These are phyloP conservation scores for Diplodia seriata DNA, from an alignment of 2,329 filamentous ascomycete genomes.

Conservation along the genomic window DNA sequence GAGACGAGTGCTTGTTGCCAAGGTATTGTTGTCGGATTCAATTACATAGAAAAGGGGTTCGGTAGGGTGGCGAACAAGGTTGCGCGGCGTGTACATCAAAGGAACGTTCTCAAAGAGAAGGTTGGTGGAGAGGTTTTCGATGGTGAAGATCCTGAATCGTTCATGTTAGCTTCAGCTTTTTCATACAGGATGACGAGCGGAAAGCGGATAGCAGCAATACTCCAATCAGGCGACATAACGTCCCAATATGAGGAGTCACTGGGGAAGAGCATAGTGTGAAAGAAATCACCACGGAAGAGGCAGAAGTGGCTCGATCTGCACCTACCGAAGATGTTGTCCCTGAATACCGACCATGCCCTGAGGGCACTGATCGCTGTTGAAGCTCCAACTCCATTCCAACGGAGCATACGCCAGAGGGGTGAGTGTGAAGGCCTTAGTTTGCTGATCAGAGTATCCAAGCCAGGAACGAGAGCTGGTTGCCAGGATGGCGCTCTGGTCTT, in stretches of 20 bases:
- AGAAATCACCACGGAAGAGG: no score
- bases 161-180: neutral
- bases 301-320: conserved; percentile 42
- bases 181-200: neutral
- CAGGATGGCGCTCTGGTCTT: conserved; percentile 82
- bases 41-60: conserved; percentile 92
- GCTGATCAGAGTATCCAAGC: conserved; percentile 90
- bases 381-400: conserved; percentile 94
- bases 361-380: conserved; percentile 91
- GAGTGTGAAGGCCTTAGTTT: conserved; percentile 86
- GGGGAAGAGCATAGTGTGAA: conserved; percentile 36
- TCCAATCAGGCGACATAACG: conserved; percentile 49
- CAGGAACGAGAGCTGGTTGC: conserved; percentile 93
- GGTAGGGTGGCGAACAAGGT: conserved; percentile 86
- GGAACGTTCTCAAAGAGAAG: conserved; percentile 86
- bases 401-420: conserved; percentile 88
- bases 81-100: conserved; percentile 87
- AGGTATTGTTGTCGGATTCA: conserved; percentile 89
- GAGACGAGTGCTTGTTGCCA: conserved; percentile 79
- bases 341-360: conserved; percentile 95
- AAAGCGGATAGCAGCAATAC: neutral
- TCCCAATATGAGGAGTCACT: conserved; percentile 52
- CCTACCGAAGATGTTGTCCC: conserved; percentile 83
- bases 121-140: conserved; percentile 85
- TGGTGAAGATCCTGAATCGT: conserved; percentile 78